Conservation (phyloP, 345 rosid species). For the Ricinus communis region DNA sequence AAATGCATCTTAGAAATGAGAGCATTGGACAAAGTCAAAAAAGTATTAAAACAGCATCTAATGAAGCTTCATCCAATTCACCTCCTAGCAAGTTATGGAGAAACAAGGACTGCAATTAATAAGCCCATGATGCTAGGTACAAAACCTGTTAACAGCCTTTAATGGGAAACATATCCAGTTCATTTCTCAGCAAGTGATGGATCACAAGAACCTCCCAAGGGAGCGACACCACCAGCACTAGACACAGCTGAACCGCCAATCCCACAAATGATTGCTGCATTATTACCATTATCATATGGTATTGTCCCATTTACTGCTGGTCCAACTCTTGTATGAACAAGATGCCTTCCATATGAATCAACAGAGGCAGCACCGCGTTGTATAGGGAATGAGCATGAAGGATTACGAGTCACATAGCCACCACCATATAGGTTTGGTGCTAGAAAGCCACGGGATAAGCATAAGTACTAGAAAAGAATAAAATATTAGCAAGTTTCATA, state of each 20-base stretch:
- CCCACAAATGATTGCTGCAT: constrained; percentile 16
- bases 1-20: background rate
- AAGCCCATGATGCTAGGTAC: too few relatives aligned
- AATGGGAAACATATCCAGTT: constrained; percentile 8
- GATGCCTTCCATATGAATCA: constrained; percentile 34
- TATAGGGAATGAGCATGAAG: constrained; percentile 24
- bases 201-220: constrained; percentile 31
- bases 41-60: background rate
- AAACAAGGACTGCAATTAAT: too few relatives aligned
- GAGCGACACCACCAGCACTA: constrained; percentile 17
- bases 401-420: constrained; percentile 28
- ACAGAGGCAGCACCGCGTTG: constrained; percentile 10
- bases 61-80: background rate
- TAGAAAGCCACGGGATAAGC: constrained; percentile 13
- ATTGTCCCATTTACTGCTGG: constrained; percentile 23
- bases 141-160: background rate
- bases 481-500: background rate
- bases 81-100: background rate
- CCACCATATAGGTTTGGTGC: constrained; percentile 31
- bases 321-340: constrained; percentile 23
- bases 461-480: constrained; percentile 7
- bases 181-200: constrained; percentile 27
- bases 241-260: constrained; percentile 18
- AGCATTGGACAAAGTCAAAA: background rate
- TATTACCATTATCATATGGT: constrained; percentile 26